These are phyloP conservation scores for Acanthamoeba castellanii DNA, from an alignment of 208 protist species.

Conservation along the genomic window DNA sequence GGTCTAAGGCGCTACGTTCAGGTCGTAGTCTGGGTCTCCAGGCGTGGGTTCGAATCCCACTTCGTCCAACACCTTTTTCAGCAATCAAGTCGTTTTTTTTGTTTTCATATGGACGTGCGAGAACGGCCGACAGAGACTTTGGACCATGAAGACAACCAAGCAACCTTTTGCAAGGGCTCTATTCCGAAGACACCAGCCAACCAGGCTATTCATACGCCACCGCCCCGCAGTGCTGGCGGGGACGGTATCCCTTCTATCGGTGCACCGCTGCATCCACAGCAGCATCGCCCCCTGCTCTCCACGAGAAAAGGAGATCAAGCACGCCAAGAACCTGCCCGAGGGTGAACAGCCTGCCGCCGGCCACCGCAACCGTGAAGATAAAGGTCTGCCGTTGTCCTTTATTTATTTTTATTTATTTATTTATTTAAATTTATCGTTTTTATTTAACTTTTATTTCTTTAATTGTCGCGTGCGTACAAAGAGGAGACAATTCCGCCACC, in stretches of 20 bases:
- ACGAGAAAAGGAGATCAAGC: neutral
- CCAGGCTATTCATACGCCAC: no score
- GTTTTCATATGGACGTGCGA: no score
- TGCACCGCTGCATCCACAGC: neutral
- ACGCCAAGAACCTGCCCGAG: neutral
- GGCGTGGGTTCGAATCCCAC: neutral
- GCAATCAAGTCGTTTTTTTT: no score
- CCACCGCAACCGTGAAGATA: neutral
- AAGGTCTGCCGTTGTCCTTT: neutral
- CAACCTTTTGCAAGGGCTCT: no score
- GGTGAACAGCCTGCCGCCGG: neutral
- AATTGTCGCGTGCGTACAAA: neutral
- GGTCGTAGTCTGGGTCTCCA: neutral
- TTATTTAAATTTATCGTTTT: no score
- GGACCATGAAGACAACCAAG: no score
- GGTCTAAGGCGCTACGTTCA: neutral
- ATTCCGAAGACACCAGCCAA: no score
- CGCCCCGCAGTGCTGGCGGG: no score
- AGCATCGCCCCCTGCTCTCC: neutral
- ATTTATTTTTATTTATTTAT: neutral
- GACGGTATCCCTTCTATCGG: neutral
- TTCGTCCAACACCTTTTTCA: neutral
- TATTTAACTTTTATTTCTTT: neutral
- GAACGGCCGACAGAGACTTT: no score
- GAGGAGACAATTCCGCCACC: neutral